Base-by-base conservation (phyloP, 768 basidiomycete genomes). In the Boletus reticuloceps region DNA sequence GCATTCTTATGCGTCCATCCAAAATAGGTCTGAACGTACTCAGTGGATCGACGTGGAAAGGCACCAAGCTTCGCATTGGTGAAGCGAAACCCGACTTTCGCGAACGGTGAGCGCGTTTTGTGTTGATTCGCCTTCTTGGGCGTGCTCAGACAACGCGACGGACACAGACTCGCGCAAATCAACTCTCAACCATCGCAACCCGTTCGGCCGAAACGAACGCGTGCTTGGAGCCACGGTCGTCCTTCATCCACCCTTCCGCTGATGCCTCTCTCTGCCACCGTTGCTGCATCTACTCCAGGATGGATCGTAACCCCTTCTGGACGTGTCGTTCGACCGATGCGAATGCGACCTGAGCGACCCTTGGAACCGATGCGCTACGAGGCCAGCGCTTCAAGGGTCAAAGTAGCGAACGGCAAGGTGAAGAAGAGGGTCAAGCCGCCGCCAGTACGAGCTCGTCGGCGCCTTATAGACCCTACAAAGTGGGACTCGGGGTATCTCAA, bases 21-120 rank as follows among this genome's bases (percentile, higher is more conserved):
- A 43, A 32, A n/a, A 46, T 42, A 91, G 89, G 89, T 69, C 75
- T 89, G 68, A 91, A 83, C 65, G 68, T 83, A 3, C 77, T 94
- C 27, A 91, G 86, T 56, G 91, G 92, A 34, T 83, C 88, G 7
- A 89, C 82, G 1, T 94, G 90, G 89, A 93, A 91, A 72, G 92
- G 92, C n/a, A 74, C 90, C 20, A 92, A 88, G 60, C 72, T 94
- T 32, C 81, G 90, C 17, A 81, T 94, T 36, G 89, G 89, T 10
- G 89, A 92, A 60, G 91, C 91, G n/a, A 88, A 83, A 58, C 86
- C 85, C 2, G 85, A 91, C 66, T 92, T 78, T 62, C 69, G 69
- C 4, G 83, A 86, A 64, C 77, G 83, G 91, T 88, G 47, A 42
- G 58, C 22, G 17, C 3, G 32, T 47, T 44, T 56, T 29, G 29